A percentile compares a stretch with the other conserved stretches of the same genome.
Evolutionary conservation across 2,329 filamentous ascomycete species (phyloP).

Genomic region (Cadophora malorum): DNA sequence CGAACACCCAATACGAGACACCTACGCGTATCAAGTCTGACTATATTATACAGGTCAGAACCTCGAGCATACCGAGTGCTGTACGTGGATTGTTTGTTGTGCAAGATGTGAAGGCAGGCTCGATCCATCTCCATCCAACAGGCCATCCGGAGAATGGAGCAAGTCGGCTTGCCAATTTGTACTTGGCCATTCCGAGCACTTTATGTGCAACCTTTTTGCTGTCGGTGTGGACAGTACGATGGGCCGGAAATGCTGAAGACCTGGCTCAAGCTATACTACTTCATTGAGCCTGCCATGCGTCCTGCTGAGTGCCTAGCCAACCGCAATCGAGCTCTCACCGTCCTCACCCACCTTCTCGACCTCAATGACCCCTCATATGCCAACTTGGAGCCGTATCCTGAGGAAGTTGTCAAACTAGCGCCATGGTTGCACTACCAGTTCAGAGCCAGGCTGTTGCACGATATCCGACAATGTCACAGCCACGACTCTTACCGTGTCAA

Average conservation of each 20-base stretch:
- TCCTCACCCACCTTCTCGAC: slow-evolving; percentile 6
- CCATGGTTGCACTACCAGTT: slow-evolving; percentile 10
- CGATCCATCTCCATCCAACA: neutral
- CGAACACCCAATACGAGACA: neutral
- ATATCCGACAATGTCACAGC: slow-evolving; percentile 2
- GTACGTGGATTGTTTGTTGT: slow-evolving; percentile 20
- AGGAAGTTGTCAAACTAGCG: neutral
- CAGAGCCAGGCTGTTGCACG: slow-evolving; percentile 2
- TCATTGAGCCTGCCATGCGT: slow-evolving; percentile 6
- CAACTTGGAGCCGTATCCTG: neutral
- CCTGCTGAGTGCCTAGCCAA: neutral
- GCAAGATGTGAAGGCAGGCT: neutral
- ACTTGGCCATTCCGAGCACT: neutral
- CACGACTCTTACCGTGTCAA: slow-evolving; percentile 4
- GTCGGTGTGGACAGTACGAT: slow-evolving; percentile 7
- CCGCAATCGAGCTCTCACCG: slow-evolving; percentile 8
- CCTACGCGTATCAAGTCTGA: neutral
- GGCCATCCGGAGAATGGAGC: neutral
- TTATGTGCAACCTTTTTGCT: neutral
- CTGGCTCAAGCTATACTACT: slow-evolving; percentile 4
- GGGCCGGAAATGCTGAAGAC: slow-evolving; percentile 9
- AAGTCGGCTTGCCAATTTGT: neutral
- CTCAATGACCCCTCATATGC: neutral
- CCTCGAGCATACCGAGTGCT: slow-evolving; percentile 17
- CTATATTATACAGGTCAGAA: neutral